phyloP scores from a whole-genome alignment of 1,139 yeast species.

The Suhomyces coccinellae region DNA sequence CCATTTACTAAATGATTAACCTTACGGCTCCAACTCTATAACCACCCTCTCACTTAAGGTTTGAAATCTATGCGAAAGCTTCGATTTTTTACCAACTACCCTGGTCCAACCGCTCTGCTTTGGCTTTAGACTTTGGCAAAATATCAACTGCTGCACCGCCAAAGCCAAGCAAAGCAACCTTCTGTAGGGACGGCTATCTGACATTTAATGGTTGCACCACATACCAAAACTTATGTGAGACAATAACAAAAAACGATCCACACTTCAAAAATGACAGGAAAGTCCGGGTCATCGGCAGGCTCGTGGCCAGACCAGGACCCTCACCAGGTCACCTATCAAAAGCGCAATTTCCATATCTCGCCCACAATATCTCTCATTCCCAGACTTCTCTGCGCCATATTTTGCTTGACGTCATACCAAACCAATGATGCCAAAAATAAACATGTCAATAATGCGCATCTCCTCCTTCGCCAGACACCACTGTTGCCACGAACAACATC shows the following conservation, averaged over 20 bases:
- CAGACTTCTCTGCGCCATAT: background rate
- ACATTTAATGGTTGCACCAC: too few relatives aligned
- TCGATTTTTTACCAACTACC: constrained; percentile 1
- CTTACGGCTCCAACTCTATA: background rate
- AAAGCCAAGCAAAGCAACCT: background rate
- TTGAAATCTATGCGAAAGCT: constrained; percentile 4
- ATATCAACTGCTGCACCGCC: background rate
- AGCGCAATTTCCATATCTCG: background rate
- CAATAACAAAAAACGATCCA: background rate
- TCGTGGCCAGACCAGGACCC: background rate
- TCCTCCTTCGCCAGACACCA: background rate
- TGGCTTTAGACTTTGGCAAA: background rate
- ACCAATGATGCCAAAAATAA: background rate
- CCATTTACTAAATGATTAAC: too few relatives aligned
- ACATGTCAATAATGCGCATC: background rate
- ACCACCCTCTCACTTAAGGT: constrained; percentile 2
- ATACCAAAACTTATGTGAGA: background rate
- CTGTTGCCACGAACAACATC: background rate
- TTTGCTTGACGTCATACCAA: background rate
- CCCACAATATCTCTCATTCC: background rate
- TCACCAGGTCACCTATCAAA: background rate
- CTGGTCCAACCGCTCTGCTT: constrained; percentile 2
- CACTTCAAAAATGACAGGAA: background rate
- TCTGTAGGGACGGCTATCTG: background rate
- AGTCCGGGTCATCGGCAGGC: background rate